Conservation (phyloP, 345 rosid species). For the Hirschfeldia incana region DNA sequence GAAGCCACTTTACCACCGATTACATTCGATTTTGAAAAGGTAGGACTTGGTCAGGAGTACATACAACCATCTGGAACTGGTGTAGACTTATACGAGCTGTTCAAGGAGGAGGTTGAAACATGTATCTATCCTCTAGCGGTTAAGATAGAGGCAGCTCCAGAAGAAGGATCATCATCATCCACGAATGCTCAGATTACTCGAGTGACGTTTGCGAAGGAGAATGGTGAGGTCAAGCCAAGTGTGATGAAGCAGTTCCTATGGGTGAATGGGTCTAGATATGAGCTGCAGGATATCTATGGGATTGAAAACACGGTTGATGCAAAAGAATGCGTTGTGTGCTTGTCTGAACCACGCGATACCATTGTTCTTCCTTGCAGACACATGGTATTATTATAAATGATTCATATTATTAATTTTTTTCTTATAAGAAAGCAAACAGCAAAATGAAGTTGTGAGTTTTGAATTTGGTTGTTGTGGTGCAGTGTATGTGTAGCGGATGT, state of each 20-base stretch:
- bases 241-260: slow-evolving; percentile 67
- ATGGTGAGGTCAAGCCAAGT: slow-evolving; percentile 49
- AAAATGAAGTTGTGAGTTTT: not conserved
- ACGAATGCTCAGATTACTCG: slow-evolving; percentile 61
- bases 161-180: slow-evolving; percentile 12
- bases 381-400: slow-evolving; percentile 43
- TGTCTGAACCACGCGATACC: slow-evolving; percentile 75
- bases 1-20: slow-evolving; percentile 55
- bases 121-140: slow-evolving; percentile 65
- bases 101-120: slow-evolving; percentile 35
- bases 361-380: slow-evolving; percentile 92
- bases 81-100: slow-evolving; percentile 56
- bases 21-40: slow-evolving; percentile 50
- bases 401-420: no score
- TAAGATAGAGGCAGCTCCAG: slow-evolving; percentile 58
- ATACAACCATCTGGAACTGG: slow-evolving; percentile 74
- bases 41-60: slow-evolving; percentile 70
- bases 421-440: no score
- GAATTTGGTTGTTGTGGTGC: slow-evolving; percentile 9
- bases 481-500: slow-evolving; percentile 95
- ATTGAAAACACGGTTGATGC: slow-evolving; percentile 59
- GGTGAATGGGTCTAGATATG: slow-evolving; percentile 66
- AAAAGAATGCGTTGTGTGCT: slow-evolving; percentile 82
- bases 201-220: slow-evolving; percentile 53
- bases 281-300: slow-evolving; percentile 83